Base-by-base conservation (phyloP, 2,329 filamentous ascomycete genomes). In the Rhynchosporium graminicola region DNA sequence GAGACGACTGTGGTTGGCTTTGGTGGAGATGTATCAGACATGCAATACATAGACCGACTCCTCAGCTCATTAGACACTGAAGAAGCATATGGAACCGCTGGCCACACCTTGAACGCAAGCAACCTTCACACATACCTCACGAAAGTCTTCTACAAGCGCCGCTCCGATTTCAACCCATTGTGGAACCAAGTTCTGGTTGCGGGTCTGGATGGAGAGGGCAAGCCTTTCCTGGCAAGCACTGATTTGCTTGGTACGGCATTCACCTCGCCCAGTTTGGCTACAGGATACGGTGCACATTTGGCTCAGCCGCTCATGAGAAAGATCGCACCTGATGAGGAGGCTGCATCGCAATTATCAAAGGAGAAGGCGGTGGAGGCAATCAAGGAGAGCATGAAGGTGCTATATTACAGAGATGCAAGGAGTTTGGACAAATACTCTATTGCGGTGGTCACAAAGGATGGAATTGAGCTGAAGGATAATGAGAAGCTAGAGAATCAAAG, bases 11-110 rank as follows among this genome's bases (percentile, higher is more conserved):
- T 98, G 64, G 83, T 99, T 74, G 95, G 95, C 73, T 96, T 98
- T 80, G 92, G 92, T 76, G 95, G 95, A 77, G 95, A 99, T 80
- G 89, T 99, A 72, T 96, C 91, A 68, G 95, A 99, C 82, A 98
- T 99, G 95, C 95, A 99, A 82, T 96, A 96, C 82, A 87, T 99
- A 70, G 90, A 97, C 84, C 88, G 95, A 71, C 87, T 97, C 74
- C 88, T 99, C 71, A 88, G 85, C 74, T 89, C 91, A 67, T 89
- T 98, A 72, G 87, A 90, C 76, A 92, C 96, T 77, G 84, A 89
- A 76, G 93, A 98, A 82, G 89, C 92, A 75, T 98, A 99, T 82
- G 74, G 77, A 60, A 75, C 80, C 62, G 68, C 76, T 70, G 73
- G 78, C 74, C 65, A 79, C 72, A 78, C 80, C 70, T 88, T 99